Base-by-base conservation (phyloP, 176 grass and related monocot genomes). In the Oryza glaberrima region DNA sequence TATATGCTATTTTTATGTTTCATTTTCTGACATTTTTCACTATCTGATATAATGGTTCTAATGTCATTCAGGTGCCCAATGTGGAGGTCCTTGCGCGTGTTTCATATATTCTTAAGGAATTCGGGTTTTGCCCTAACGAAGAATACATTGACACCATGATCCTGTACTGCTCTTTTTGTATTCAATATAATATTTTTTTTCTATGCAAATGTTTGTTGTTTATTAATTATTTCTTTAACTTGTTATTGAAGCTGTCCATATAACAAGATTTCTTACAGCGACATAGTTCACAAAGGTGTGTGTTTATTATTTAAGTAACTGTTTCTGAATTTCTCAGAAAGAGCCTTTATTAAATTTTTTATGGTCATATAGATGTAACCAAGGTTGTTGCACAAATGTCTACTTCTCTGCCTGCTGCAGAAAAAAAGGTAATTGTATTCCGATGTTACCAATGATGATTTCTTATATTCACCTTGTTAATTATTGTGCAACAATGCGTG, bases 141-240 rank as follows among this genome's bases (percentile, higher is more conserved):
- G 63, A 52, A 44, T 17, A 7, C 66, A 44, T 77, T 77, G 75
- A 78, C 12, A 48, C 43, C 44, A 22, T 17, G 20, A 85, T 70
- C 75, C 65, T 85, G 82, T 77, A 84, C 4, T 66, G n/a, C 61
- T 65, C 7, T 35, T 75, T 75, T 19, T 2, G 20, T 45, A 65
- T 76, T 38, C 20, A 32, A 15, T 51, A 16, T 51, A 51, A 48
- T 48, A 15, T 11, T 16, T 51, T 12, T 68, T 51, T 79, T 9
- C 28, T 69, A 51, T 51, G 44, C 41, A 34, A 34, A 15, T 67
- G 13, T 40, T 76, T 30, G 20, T 77, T 77, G 47, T 84, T 84
- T 67, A 38, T 48, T 75, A 52, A 68, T 68, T 40, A 26, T 73
- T 25, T 76, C 45, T 51, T 52, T 9, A 1, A 49, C 43, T 65